Evolutionary conservation across 108 stramenopile genomes (phyloP).

Genomic region (Skeletonema costatum): DNA sequence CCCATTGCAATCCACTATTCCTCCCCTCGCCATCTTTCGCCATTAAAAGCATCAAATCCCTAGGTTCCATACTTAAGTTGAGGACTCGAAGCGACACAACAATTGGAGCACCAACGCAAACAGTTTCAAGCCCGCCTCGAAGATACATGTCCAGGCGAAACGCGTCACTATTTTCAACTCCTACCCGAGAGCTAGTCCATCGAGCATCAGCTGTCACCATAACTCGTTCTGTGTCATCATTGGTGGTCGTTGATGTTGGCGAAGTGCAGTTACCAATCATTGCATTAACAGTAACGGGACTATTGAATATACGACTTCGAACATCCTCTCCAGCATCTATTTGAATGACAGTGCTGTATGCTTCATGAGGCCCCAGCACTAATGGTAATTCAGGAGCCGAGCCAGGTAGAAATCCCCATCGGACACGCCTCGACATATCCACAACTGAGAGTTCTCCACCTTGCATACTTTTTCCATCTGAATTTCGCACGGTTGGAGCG

Average conservation of each 20-base stretch:
- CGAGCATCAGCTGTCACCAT: slow-evolving; percentile 69
- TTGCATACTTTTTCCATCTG: slow-evolving; percentile 26
- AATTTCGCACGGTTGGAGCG: neutral
- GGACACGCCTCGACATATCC: slow-evolving; percentile 77
- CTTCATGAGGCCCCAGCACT: slow-evolving; percentile 64
- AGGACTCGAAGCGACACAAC: slow-evolving; percentile 66
- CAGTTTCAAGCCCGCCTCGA: slow-evolving; percentile 32
- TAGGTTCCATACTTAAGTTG: slow-evolving; percentile 69
- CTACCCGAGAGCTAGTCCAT: slow-evolving; percentile 76
- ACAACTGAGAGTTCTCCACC: slow-evolving; percentile 56
- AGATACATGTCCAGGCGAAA: slow-evolving; percentile 71
- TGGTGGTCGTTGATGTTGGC: neutral
- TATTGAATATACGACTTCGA: slow-evolving; percentile 51
- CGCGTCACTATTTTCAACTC: slow-evolving; percentile 79
- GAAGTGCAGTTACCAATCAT: slow-evolving; percentile 31
- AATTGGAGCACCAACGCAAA: slow-evolving; percentile 69
- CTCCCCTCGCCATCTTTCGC: slow-evolving; percentile 64
- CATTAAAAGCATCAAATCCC: slow-evolving; percentile 79
- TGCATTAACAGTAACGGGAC: slow-evolving; percentile 79
- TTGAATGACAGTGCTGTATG: slow-evolving; percentile 76
- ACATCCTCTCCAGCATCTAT: slow-evolving; percentile 66
- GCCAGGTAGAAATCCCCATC: slow-evolving; percentile 75
- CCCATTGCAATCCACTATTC: slow-evolving; percentile 26
- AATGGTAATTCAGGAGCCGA: slow-evolving; percentile 71
- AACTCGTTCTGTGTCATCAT: slow-evolving; percentile 31